Conservation (phyloP, 257 asterid genomes). For the Nicotiana attenuata region DNA sequence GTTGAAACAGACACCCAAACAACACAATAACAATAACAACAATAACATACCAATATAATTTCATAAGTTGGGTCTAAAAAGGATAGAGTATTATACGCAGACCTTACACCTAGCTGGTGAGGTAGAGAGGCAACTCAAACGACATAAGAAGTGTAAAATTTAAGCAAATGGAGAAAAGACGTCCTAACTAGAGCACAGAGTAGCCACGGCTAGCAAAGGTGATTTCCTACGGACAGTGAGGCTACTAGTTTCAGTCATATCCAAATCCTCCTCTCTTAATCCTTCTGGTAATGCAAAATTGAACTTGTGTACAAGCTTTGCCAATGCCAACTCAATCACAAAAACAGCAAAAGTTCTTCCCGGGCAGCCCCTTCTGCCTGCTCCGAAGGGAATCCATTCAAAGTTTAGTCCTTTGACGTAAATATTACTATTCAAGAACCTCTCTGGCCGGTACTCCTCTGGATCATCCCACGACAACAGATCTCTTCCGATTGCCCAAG, state of each 20-base stretch:
- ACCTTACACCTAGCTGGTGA: no score
- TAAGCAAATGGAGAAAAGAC: background rate
- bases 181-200: background rate
- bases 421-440: constrained; percentile 22
- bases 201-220: constrained; percentile 28
- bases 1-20: no score
- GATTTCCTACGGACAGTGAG: constrained; percentile 17
- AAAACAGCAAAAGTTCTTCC: constrained; percentile 28
- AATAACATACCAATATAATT: no score
- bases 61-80: no score
- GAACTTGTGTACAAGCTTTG: constrained; percentile 17
- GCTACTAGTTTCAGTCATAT: constrained; percentile 35
- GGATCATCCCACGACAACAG: no score
- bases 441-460: constrained; percentile 41
- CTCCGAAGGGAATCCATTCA: constrained; percentile 48
- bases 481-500: no score
- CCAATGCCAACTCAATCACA: constrained; percentile 29
- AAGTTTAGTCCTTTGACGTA: constrained; percentile 37
- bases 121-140: no score
- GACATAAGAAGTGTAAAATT: no score
- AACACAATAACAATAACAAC: no score
- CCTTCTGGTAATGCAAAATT: constrained; percentile 18
- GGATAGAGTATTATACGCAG: no score
- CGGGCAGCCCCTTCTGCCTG: constrained; percentile 51
- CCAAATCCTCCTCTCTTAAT: constrained; percentile 23